Conservation (phyloP, 208 protist species). For the Acanthamoeba divionensis region DNA sequence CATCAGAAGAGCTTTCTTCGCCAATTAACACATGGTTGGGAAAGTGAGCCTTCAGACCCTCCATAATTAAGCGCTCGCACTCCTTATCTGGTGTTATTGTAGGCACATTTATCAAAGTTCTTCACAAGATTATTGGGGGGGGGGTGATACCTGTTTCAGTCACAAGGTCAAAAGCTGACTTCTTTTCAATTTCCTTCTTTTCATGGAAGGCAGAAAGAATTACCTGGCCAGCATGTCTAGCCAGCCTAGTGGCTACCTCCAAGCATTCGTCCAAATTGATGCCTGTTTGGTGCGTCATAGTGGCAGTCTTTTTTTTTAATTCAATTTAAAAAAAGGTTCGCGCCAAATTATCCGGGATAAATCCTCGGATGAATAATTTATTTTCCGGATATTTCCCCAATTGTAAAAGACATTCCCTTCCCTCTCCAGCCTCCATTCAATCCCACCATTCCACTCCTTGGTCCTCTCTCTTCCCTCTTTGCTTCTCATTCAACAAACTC, state of each 20-base stretch:
- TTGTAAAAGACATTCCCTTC: too few species aligned
- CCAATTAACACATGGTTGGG: slow-evolving; percentile 1
- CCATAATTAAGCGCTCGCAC: slow-evolving; percentile 30
- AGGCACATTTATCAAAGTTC: background rate
- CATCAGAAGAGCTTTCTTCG: background rate
- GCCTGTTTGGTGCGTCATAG: background rate
- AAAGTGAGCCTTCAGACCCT: background rate
- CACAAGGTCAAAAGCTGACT: background rate
- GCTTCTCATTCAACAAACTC: too few species aligned
- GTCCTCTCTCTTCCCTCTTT: too few species aligned
- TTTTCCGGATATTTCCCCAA: too few species aligned
- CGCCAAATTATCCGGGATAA: too few species aligned
- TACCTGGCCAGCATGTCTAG: background rate
- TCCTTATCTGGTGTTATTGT: background rate
- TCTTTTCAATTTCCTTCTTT: background rate
- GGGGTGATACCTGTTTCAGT: background rate
- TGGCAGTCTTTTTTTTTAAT: background rate
- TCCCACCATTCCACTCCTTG: too few species aligned
- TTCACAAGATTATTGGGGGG: background rate
- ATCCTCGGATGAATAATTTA: too few species aligned
- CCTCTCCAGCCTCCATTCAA: too few species aligned
- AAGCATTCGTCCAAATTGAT: background rate
- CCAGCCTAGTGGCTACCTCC: background rate
- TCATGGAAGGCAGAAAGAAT: background rate
- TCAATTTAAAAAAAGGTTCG: too few species aligned